Evolutionary conservation across 2,329 filamentous ascomycete species (phyloP), one percentile per base, ranked within the genome.

Genomic region (Stemphylium vesicarium): DNA sequence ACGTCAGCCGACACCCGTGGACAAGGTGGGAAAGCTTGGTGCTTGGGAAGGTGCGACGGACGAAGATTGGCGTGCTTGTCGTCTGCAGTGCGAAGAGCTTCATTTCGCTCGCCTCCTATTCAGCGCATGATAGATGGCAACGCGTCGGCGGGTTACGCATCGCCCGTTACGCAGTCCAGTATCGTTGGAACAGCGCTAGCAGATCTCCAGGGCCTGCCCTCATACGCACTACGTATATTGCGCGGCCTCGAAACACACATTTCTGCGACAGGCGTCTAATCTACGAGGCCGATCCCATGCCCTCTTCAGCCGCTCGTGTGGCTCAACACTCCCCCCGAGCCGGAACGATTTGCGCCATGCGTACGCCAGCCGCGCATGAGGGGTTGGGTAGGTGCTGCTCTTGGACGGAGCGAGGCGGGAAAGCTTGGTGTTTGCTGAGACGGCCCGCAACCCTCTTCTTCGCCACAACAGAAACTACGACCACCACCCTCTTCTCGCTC

Each of bases 191-290:
- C n/a, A 29, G 38, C 47, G 38, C 47, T 50, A 50, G 47, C 26
- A 36, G 20, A 36, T 29, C 20, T 31, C 47, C 47, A 8, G 13
- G 22, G 22, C 22, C 22, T 24, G 22, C 22, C 41, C 38, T 40
- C 29, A 43, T 31, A 35, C 47, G 39, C 32, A 31, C 39, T 43
- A 42, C 39, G 38, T 26, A 42, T 22, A 54, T 55, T 55, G 52
- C 52, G 52, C 52, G 52, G 52, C 52, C 52, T 50, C 36, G 29
- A 35, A 24, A 36, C 31, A 50, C 40, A 50, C 48, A 43, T 44
- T 45, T 50, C 39, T 43, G 45, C 45, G 38, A 45, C 45, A 42
- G 43, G 26, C 18, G 38, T 40, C 35, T 52, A 53, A 53, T 50
- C 38, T 53, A 38, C 38, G 20, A 24, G n/a, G 51, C 26, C 51